phyloP scores from a whole-genome alignment of 352 stramenopile species.

The Globisporangium alternatum region DNA sequence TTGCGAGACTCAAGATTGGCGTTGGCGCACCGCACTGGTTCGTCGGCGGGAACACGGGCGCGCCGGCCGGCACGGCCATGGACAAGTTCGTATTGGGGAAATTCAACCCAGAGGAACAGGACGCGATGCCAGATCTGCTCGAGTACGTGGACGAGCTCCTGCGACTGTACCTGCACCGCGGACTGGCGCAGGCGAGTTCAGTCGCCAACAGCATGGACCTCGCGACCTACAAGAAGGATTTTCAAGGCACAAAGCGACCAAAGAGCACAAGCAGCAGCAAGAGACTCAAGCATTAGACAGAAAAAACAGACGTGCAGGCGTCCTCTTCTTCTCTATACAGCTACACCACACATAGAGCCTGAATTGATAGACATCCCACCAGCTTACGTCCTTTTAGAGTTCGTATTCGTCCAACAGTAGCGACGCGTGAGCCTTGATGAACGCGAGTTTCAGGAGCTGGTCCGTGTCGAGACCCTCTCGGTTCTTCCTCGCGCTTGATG shows the following conservation, averaged over 20 bases:
- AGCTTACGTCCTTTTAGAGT: neutral
- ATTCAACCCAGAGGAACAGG: slow-evolving; percentile 79
- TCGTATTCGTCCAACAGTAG: slow-evolving; percentile 4
- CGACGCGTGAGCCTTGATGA: slow-evolving; percentile 8
- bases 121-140: slow-evolving; percentile 59
- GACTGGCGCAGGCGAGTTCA: slow-evolving; percentile 62
- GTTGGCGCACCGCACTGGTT: slow-evolving; percentile 82
- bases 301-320: neutral
- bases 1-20: slow-evolving; percentile 80
- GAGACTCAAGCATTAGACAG: slow-evolving; percentile 2
- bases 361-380: neutral
- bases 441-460: slow-evolving; percentile 13
- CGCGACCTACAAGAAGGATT: slow-evolving; percentile 41
- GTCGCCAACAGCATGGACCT: slow-evolving; percentile 83
- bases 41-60: slow-evolving; percentile 51
- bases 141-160: slow-evolving; percentile 75
- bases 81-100: slow-evolving; percentile 79
- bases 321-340: neutral
- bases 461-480: neutral
- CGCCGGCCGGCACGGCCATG: slow-evolving; percentile 74
- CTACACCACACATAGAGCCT: slow-evolving; percentile 1
- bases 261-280: slow-evolving; percentile 24
- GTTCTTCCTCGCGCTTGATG: neutral
- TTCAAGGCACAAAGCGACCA: slow-evolving; percentile 10
- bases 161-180: slow-evolving; percentile 77